Base-by-base conservation (phyloP, 1,139 yeast genomes). In the Wickerhamiella infanticola region DNA sequence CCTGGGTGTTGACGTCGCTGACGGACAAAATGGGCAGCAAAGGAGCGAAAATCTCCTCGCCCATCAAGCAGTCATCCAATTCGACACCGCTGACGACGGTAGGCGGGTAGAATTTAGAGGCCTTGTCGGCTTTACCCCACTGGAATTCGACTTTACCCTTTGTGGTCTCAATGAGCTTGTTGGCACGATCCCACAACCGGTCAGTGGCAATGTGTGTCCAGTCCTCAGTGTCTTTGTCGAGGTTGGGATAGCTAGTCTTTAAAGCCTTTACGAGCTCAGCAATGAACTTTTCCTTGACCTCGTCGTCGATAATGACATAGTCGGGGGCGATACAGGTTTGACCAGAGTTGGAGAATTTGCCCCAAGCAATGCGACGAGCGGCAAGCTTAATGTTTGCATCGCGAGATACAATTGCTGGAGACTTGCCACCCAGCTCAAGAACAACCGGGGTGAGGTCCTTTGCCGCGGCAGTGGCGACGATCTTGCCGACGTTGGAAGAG, bases 321-420 rank as follows among this genome's bases (percentile, higher is more conserved):
- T 88, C 97, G 7, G 86, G 81, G 1, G 94, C 84, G 40, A 85
- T 84, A 67, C 96, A 86, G 1, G 93, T 79, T 63, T 86, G 96
- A 29, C 96, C 96, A n/a, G 81, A 76, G 59, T 84, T 86, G 39
- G 75, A 66, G 56, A 79, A 81, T 53, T 81, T 75, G 35, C 90
- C 90, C 84, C 93, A 83, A 4, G 75, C 70, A 18, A 83, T 64
- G 63, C 95, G 73, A 50, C 71, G 71, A 18, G 86, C 77, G n/a
- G 82, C 70, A 0, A 69, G 62, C 24, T 64, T 62, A 45, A 82
- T 53, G 53, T 59, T 53, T 5, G 61, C 63, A 43, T 73, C 68
- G 41, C 72, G 68, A 45, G 86, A 74, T 8, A 86, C 67, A 52
- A 86, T 70, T 1, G 76, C 83, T 0, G 96, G 96, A 3, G 90